A percentile compares a stretch with the other conserved stretches of the same genome.
Evolutionary conservation across 176 grass and related monocot species (phyloP).

Genomic region (Zizania latifolia): DNA sequence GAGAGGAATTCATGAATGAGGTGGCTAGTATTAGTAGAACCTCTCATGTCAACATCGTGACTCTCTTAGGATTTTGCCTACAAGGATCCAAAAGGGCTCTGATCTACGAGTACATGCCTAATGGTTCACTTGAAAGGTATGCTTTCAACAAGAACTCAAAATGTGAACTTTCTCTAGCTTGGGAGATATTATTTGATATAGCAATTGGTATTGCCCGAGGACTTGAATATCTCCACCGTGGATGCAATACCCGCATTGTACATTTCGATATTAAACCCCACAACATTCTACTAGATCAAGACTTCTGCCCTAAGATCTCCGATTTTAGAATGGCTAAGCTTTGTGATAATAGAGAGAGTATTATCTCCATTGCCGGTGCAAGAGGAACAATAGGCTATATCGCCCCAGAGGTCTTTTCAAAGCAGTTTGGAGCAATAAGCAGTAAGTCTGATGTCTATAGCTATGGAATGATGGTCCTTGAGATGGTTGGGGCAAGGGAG

Average conservation of each 20-base stretch:
- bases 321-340: slow-evolving; percentile 37
- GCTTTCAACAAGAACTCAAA: background rate
- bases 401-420: slow-evolving; percentile 23
- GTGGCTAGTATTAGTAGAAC: slow-evolving; percentile 42
- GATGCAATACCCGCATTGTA: slow-evolving; percentile 32
- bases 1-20: slow-evolving; percentile 48
- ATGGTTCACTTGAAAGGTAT: slow-evolving; percentile 39
- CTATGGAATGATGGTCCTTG: slow-evolving; percentile 57
- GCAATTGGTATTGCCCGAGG: slow-evolving; percentile 44
- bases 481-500: slow-evolving; percentile 46
- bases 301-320: slow-evolving; percentile 36
- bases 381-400: slow-evolving; percentile 41
- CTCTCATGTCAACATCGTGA: slow-evolving; percentile 46
- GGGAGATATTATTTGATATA: slow-evolving; percentile 40
- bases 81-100: slow-evolving; percentile 44
- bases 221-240: slow-evolving; percentile 34
- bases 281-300: slow-evolving; percentile 30
- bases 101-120: slow-evolving; percentile 49
- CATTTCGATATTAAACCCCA: slow-evolving; percentile 48
- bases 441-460: slow-evolving; percentile 61
- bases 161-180: background rate
- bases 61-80: slow-evolving; percentile 39
- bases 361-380: slow-evolving; percentile 22
- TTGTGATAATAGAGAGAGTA: slow-evolving; percentile 23
- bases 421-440: slow-evolving; percentile 27